Percentiles rank a stretch among this genome's conserved stretches.
These are phyloP conservation scores for Ceratocystis diversiconidia DNA, from an alignment of 2,329 filamentous ascomycete species.

Conservation along the genomic window DNA sequence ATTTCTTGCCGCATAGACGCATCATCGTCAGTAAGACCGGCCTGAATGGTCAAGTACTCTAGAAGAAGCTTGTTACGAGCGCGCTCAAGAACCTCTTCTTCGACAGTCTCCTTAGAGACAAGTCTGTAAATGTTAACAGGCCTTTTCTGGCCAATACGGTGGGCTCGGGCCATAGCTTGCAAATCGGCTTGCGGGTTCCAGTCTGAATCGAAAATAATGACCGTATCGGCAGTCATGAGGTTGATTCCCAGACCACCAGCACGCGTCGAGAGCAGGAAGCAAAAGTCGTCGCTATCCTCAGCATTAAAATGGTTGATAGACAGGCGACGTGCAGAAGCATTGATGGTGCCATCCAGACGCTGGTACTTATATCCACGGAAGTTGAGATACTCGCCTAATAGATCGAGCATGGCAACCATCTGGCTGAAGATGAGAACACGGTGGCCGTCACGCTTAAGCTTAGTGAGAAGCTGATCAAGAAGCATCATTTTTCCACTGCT, in stretches of 20 bases:
- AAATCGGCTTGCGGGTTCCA: conserved; percentile 98
- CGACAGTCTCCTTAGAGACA: conserved; percentile 94
- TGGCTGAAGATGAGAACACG: conserved; percentile 97
- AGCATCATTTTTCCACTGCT: conserved; percentile 99
- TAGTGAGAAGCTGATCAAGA: conserved; percentile 83
- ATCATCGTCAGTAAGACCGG: conserved; percentile 89
- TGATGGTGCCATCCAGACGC: conserved; percentile 86
- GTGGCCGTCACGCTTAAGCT: conserved; percentile 85
- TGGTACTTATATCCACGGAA: conserved; percentile 92
- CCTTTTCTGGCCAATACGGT: conserved; percentile 91
- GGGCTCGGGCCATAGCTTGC: conserved; percentile 95
- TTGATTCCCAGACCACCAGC: conserved; percentile 98
- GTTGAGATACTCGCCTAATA: conserved; percentile 85
- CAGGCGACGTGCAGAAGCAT: conserved; percentile 71
- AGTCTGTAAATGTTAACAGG: conserved; percentile 93
- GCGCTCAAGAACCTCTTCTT: conserved; percentile 92
- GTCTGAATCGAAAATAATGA: conserved; percentile 94
- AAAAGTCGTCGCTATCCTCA: conserved; percentile 90
- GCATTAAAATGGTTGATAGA: conserved; percentile 98
- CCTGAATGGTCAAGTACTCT: conserved; percentile 93
- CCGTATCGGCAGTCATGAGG: conserved; percentile 94
- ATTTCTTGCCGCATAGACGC: conserved; percentile 64
- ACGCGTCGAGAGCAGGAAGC: conserved; percentile 85
- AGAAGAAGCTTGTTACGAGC: conserved; percentile 95
- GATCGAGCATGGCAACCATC: conserved; percentile 98